These are phyloP conservation scores for Phanerochaete sordida DNA, from an alignment of 768 basidiomycete species.

Conservation along the genomic window DNA sequence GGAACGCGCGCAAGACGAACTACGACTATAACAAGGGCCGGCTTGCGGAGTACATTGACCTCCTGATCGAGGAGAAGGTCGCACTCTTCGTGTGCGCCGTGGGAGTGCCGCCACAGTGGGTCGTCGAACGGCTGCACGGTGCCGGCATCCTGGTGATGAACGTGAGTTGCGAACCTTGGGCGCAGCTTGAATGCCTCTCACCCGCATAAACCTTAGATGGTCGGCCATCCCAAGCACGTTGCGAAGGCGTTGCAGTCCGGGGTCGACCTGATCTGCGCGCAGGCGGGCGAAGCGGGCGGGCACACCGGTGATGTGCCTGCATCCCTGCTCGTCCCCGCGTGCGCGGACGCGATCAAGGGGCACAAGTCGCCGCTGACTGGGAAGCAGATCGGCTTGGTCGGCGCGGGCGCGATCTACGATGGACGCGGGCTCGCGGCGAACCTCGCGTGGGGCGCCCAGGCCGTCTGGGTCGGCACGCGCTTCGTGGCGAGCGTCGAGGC, in stretches of 20 bases:
- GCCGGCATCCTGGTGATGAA: slow-evolving; percentile 86
- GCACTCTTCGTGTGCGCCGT: slow-evolving; percentile 85
- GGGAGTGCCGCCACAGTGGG: slow-evolving; percentile 75
- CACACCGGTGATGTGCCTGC: slow-evolving; percentile 83
- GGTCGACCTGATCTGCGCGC: slow-evolving; percentile 88
- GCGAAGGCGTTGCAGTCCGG: slow-evolving; percentile 49
- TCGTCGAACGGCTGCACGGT: slow-evolving; percentile 73
- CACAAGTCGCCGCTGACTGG: slow-evolving; percentile 77
- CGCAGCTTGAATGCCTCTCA: slow-evolving; percentile 24
- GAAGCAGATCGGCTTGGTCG: slow-evolving; percentile 80
- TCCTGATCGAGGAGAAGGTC: slow-evolving; percentile 85
- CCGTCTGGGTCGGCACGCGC: slow-evolving; percentile 64
- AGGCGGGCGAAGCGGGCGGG: slow-evolving; percentile 33
- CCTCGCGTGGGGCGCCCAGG: slow-evolving; percentile 85
- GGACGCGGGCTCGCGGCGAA: slow-evolving; percentile 87
- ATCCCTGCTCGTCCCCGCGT: slow-evolving; percentile 86
- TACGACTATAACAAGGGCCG: slow-evolving; percentile 86
- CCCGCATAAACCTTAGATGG: slow-evolving; percentile 44
- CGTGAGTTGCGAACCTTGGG: slow-evolving; percentile 14
- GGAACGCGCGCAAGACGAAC: slow-evolving; percentile 86
- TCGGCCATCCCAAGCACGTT: slow-evolving; percentile 89
- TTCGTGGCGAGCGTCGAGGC: slow-evolving; percentile 85
- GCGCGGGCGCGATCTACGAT: slow-evolving; percentile 92
- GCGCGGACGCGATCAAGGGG: slow-evolving; percentile 80
- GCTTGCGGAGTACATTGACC: slow-evolving; percentile 72